Base-by-base conservation (phyloP, 352 stramenopile genomes). In the Phytopythium cucurbitacearum region DNA sequence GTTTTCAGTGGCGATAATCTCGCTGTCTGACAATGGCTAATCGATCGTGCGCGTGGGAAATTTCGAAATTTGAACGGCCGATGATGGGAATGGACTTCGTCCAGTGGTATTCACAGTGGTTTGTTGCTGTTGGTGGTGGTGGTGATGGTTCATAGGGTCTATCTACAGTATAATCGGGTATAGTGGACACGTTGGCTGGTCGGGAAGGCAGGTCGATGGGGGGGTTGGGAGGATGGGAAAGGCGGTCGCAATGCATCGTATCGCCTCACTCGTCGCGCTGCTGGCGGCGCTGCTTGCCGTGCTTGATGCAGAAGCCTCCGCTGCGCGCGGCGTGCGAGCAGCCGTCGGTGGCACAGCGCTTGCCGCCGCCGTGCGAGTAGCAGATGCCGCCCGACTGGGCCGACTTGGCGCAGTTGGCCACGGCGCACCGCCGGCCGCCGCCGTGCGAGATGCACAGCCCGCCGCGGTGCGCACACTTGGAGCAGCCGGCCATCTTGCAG, bases 361-460 rank as follows among this genome's bases (percentile, higher is more conserved):
- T 94, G 60, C 84, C 84, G 5, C 84, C 84, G 49, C 84, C 84
- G 56, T 94, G 84, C 35, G 78, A 85, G 72, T 92, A 91, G 73
- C 84, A 94, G 40, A 89, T 84, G 37, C 84, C 84, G 21, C 82
- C 82, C 11, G 80, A 89, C 64, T 92, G 84, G 7, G 84, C 84
- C 48, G 71, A 88, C 65, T 92, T 94, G 51, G 69, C 67, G 64
- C 84, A 94, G 40, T 85, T 73, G 48, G 69, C 67, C 34, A 94
- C 67, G 1, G 76, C 79, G 56, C 83, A 94, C 43, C 82, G 81
- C 15, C 83, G 80, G 13, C 83, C 83, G 36, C 83, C 83, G 16
- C 83, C 83, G 57, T 93, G 83, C 7, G 80, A 85, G 58, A 93
- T 89, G 60, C 83, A 93, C 56, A 89, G 87, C 8, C 80, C 80